Percentiles rank a stretch among this genome's conserved stretches.
Conservation (phyloP, 2,329 filamentous ascomycete species). For the Fusarium odoratissimum region DNA sequence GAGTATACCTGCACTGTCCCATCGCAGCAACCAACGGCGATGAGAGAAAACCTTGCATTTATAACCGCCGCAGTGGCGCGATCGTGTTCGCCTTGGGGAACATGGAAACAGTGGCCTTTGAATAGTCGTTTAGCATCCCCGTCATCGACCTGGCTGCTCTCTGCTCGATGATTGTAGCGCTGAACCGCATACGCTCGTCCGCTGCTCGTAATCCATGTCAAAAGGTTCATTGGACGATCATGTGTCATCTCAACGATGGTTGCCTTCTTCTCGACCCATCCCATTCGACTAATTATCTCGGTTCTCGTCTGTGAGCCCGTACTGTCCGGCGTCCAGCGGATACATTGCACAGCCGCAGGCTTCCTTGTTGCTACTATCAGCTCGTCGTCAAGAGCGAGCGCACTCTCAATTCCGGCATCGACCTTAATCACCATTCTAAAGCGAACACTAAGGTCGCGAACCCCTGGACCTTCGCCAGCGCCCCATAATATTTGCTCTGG, state of each 20-base stretch:
- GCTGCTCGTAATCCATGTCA: constrained; percentile 90
- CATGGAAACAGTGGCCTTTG: constrained; percentile 90
- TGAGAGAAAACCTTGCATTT: constrained; percentile 93
- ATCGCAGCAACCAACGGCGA: constrained; percentile 85
- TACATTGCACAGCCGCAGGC: constrained; percentile 95
- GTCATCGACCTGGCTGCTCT: constrained; percentile 56
- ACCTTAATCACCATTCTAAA: constrained; percentile 99
- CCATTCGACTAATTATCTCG: constrained; percentile 87
- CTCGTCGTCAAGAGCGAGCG: constrained; percentile 90
- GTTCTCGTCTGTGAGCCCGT: constrained; percentile 88
- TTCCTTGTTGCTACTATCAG: constrained; percentile 91
- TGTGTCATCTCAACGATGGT: constrained; percentile 87
- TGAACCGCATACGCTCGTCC: constrained; percentile 93
- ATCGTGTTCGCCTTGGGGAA: constrained; percentile 68
- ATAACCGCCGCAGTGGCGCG: constrained; percentile 81
- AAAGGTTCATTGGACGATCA: constrained; percentile 95
- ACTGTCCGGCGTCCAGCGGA: constrained; percentile 90
- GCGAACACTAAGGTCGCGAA: constrained; percentile 87
- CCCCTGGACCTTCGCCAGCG: constrained; percentile 82
- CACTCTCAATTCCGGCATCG: constrained; percentile 91
- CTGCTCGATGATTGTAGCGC: constrained; percentile 62
- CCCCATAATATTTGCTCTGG: constrained; percentile 76
- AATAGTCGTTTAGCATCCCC: constrained; percentile 76
- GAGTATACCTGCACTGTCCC: constrained; percentile 90
- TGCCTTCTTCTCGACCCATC: constrained; percentile 83